phyloP scores from a whole-genome alignment of 306 rosid genomes.

The Adenanthera pavonina region DNA sequence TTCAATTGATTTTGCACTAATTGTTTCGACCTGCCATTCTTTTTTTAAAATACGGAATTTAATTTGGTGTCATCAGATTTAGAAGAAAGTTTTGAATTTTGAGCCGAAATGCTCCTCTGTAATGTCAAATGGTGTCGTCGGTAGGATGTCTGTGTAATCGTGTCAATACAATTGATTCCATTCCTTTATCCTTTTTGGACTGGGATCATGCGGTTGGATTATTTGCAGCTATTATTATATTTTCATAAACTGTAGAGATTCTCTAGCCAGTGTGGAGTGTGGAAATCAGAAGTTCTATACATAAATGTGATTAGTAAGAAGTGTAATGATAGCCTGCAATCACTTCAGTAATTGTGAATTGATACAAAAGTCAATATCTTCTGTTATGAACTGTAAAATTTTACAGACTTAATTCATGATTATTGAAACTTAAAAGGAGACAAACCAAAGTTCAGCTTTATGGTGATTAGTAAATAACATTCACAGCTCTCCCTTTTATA shows the following conservation, averaged over 20 bases:
- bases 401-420: not conserved
- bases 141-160: not conserved
- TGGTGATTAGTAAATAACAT: not conserved
- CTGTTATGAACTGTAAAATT: not conserved
- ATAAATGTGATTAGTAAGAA: not conserved
- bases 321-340: not conserved
- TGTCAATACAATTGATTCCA: not conserved
- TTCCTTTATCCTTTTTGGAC: not conserved
- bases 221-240: not conserved
- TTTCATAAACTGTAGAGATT: not conserved
- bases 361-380: not conserved
- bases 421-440: not conserved
- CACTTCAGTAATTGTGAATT: not conserved
- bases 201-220: not conserved
- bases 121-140: not conserved
- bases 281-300: not conserved
- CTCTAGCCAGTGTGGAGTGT: constrained; percentile 3
- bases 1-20: constrained; percentile 4
- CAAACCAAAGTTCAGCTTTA: not conserved
- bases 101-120: not conserved
- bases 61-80: not conserved
- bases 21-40: not conserved
- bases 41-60: not conserved
- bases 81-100: not conserved
- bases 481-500: not conserved